These are phyloP conservation scores for Pseudogymnoascus sp. DNA, from an alignment of 2,329 filamentous ascomycete species.

Conservation along the genomic window DNA sequence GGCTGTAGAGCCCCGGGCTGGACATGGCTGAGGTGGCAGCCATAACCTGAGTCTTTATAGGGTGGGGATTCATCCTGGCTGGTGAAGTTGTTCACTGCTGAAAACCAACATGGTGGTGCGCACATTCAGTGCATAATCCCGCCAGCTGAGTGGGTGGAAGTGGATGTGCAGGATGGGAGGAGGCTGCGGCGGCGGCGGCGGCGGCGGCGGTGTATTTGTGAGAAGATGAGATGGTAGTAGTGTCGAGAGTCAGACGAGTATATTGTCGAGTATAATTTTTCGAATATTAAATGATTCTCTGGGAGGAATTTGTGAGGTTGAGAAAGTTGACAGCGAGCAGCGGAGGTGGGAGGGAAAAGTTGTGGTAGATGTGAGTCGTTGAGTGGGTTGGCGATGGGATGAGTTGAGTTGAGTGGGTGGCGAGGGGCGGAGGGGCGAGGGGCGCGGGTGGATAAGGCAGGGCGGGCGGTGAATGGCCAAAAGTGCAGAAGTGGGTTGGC, in stretches of 20 bases:
- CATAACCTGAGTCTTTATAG: conserved; percentile 15
- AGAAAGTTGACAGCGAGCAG: not conserved
- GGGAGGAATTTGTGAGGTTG: not conserved
- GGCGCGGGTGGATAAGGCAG: conserved; percentile 3
- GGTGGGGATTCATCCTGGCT: conserved; percentile 21
- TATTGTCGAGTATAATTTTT: not conserved
- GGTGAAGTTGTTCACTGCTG: conserved; percentile 9
- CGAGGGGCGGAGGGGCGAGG: not conserved
- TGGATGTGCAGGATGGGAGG: not conserved
- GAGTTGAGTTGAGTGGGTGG: conserved; percentile 3
- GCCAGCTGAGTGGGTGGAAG: not conserved
- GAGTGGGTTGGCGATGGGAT: not conserved
- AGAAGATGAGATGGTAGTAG: not conserved
- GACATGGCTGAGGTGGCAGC: conserved; percentile 50
- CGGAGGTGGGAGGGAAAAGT: not conserved
- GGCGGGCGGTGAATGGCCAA: conserved; percentile 6
- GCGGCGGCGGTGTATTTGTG: not conserved
- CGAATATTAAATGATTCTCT: not conserved
- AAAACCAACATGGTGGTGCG: conserved; percentile 8
- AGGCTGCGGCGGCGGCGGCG: not conserved
- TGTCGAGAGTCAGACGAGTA: not conserved
- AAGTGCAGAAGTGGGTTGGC: not conserved
- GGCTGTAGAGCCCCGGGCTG: conserved; percentile 54
- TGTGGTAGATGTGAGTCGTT: not conserved
- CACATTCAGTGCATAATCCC: conserved; percentile 1